Percentiles rank a stretch among this genome's conserved stretches.
Evolutionary conservation across 441 rosid genomes (phyloP).

Genomic region (Erodium trifolium): DNA sequence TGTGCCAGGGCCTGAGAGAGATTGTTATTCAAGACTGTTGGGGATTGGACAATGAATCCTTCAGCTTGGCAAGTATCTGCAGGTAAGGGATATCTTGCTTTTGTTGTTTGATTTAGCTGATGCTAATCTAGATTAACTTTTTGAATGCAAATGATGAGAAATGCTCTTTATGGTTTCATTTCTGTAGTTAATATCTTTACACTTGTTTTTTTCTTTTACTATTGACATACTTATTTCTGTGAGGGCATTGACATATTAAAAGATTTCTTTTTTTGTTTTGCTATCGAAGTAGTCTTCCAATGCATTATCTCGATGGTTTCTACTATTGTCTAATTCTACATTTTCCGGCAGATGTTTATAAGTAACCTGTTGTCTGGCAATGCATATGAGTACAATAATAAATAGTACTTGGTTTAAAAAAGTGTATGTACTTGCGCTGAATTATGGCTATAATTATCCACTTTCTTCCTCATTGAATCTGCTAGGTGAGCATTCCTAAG

Average conservation of each 20-base stretch:
- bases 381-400: neutral
- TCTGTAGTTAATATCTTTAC: neutral
- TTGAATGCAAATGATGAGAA: neutral
- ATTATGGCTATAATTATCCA: neutral
- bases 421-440: neutral
- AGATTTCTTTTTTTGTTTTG: neutral
- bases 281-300: neutral
- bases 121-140: neutral
- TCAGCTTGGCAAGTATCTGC: conserved; percentile 44
- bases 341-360: neutral
- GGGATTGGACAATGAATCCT: conserved; percentile 53
- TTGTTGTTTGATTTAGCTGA: no score
- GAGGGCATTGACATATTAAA: neutral
- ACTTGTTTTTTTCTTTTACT: neutral
- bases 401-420: neutral
- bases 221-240: neutral
- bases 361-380: neutral
- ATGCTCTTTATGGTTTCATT: conserved; percentile 2
- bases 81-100: conserved; percentile 27
- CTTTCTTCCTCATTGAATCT: neutral
- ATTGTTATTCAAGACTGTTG: conserved; percentile 52
- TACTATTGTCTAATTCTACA: neutral
- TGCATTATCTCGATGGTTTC: neutral
- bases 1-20: conserved; percentile 45
- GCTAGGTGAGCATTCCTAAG: neutral